These are phyloP conservation scores for Fraxinus sp. DNA, from an alignment of 305 asterid genomes.

Conservation along the genomic window DNA sequence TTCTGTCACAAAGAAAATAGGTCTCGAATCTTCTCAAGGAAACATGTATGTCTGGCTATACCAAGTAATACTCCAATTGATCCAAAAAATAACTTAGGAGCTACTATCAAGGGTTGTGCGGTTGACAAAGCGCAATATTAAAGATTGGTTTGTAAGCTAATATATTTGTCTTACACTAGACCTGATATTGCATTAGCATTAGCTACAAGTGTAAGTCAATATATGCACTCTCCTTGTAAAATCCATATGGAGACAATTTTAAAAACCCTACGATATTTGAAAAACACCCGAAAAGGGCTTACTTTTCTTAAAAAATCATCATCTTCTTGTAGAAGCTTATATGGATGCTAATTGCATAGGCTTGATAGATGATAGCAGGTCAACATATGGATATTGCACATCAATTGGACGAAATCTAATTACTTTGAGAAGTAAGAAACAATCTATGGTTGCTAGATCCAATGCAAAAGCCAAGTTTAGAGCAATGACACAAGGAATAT, in stretches of 20 bases:
- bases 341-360: not conserved
- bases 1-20: not conserved
- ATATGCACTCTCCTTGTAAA: not conserved
- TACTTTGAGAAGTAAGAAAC: not conserved
- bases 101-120: not conserved
- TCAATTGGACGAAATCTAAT: not conserved
- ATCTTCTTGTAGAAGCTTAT: not conserved
- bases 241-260: not conserved
- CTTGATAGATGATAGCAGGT: not conserved
- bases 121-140: not conserved
- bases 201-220: not conserved
- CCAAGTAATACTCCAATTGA: not conserved
- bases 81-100: not conserved
- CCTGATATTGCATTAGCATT: not conserved
- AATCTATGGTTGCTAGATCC: not conserved
- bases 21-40: not conserved
- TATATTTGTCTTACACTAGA: not conserved
- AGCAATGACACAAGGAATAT: not conserved
- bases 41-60: not conserved
- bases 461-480: not conserved
- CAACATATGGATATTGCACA: not conserved
- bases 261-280: not conserved
- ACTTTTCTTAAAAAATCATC: not conserved
- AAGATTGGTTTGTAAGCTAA: not conserved
- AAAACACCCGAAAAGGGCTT: not conserved